Evolutionary conservation across 2,329 filamentous ascomycete species (phyloP).

Genomic region (Aspergillus caelatus): DNA sequence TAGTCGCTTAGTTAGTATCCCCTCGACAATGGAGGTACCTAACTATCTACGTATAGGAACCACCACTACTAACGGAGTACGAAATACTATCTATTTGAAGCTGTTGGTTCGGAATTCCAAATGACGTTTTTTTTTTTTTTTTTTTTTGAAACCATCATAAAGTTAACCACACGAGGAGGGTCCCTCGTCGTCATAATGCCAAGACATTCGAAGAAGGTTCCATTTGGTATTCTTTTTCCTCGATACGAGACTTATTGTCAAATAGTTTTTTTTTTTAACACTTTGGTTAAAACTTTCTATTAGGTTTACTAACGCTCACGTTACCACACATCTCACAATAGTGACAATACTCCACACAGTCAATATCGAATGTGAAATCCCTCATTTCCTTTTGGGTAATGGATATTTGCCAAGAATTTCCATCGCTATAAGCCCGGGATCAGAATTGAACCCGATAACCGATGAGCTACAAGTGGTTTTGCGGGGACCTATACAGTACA

Average conservation of each 20-base stretch:
- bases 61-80: not conserved
- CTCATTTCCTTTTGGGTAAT: slow-evolving; percentile 7
- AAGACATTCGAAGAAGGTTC: slow-evolving; percentile 10
- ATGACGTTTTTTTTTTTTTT: not conserved
- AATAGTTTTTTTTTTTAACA: no score
- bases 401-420: slow-evolving; percentile 7
- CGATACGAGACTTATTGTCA: not conserved
- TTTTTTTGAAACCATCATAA: not conserved
- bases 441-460: slow-evolving; percentile 11
- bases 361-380: not conserved
- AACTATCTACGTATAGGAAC: not conserved
- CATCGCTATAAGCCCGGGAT: slow-evolving; percentile 6
- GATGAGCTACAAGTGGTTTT: slow-evolving; percentile 7
- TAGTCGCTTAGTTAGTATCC: slow-evolving; percentile 3
- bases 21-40: slow-evolving; percentile 1
- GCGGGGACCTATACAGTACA: slow-evolving; percentile 10
- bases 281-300: not conserved
- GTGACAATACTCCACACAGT: not conserved
- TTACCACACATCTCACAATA: not conserved
- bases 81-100: not conserved
- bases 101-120: not conserved
- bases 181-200: slow-evolving; percentile 3
- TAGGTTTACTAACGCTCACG: not conserved
- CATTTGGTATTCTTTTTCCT: not conserved
- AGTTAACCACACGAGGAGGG: not conserved